Evolutionary conservation across 495 filamentous ascomycete genomes (phyloP), one percentile per base, ranked within the genome.

Genomic region (Aspergillus panamensis): DNA sequence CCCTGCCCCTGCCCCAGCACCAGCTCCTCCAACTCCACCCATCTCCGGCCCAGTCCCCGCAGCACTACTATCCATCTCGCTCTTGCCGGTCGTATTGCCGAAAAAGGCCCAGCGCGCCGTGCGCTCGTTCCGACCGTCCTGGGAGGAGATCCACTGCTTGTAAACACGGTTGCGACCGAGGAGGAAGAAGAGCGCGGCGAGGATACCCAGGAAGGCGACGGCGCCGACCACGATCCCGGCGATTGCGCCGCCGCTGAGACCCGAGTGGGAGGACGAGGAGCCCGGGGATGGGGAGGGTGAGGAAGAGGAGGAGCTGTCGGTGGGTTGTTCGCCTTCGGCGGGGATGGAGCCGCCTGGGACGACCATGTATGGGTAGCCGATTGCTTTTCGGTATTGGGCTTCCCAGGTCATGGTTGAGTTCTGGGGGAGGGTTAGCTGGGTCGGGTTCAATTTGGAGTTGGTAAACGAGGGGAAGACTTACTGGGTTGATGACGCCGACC

Each of bases 401-500:
- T 73, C 49, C 55, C 63, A 73, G 12, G 70, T 71, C 50, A 64
- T 58, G 2, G 59, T 64, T 17, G 55, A 52, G 58, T 73, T 79
- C 75, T 78, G 19, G 14, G 19, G 7, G 16, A 21, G 39, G 44
- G 29, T 7, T 17, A 16, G 47, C 10, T 19, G 45, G 20, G 5
- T 29, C 1, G 25, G 40, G 1, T 21, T 40, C 7, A 0, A 19
- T 16, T 12, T 16, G 13, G 13, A 16, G 31, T 7, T 25, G 12
- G 8, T 9, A 29, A 3, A 1, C 3, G 5, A 39, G 30, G 8
- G 43, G 20, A 12, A 14, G 13, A 37, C 64, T 17, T 68, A 73
- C 73, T 17, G 69, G 66, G 53, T 76, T 78, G 31, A 76, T 79
- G 0, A 65, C 73, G 33, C 70, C 73, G 8, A 79, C 72, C 74